Conservation (phyloP, 768 basidiomycete genomes). For the Lactarius psammicola region DNA sequence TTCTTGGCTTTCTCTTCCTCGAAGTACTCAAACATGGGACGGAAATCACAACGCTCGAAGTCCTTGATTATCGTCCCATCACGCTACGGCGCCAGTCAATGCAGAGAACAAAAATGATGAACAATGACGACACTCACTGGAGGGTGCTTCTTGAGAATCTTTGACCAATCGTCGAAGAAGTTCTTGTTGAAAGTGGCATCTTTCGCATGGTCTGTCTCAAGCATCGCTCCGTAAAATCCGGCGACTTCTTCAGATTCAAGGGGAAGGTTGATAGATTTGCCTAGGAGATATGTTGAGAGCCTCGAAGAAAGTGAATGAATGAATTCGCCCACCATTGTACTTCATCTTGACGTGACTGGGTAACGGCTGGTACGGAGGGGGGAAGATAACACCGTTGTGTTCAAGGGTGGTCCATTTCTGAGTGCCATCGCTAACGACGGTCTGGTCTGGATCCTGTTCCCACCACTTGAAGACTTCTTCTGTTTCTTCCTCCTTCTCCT, state of each 20-base stretch:
- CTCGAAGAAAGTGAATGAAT: conserved; percentile 16
- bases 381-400: conserved; percentile 94
- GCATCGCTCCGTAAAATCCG: conserved; percentile 89
- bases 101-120: not conserved
- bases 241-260: conserved; percentile 94
- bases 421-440: conserved; percentile 69
- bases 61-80: conserved; percentile 71
- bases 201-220: conserved; percentile 90
- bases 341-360: conserved; percentile 87
- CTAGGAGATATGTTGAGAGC: conserved; percentile 41
- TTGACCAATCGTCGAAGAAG: conserved; percentile 90
- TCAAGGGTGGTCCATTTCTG: conserved; percentile 95
- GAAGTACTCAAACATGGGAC: conserved; percentile 90
- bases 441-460: conserved; percentile 53
- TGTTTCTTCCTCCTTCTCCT: conserved; percentile 59
- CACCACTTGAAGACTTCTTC: conserved; percentile 84
- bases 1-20: conserved; percentile 92
- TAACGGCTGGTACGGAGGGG: conserved; percentile 87
- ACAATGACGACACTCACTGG: conserved; percentile 56
- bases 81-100: conserved; percentile 41
- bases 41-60: conserved; percentile 87
- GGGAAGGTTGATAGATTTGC: conserved; percentile 73
- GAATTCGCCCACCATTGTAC: conserved; percentile 71
- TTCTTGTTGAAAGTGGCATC: conserved; percentile 89
- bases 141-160: conserved; percentile 73